Conservation (phyloP, 164 flowering plant species). For the Platanus orientalis region DNA sequence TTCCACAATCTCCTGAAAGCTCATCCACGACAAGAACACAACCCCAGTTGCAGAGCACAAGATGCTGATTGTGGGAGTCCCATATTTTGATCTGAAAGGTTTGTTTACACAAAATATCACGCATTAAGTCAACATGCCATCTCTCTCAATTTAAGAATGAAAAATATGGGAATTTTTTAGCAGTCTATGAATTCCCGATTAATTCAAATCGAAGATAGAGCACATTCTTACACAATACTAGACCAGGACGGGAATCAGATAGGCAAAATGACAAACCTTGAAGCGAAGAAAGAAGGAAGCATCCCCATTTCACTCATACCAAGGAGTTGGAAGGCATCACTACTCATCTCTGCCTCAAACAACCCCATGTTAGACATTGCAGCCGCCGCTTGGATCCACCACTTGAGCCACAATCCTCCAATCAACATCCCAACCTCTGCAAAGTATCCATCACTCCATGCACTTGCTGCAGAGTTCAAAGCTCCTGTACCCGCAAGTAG, state of each 20-base stretch:
- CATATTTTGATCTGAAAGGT: slow-evolving; percentile 67
- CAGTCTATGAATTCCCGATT: not conserved
- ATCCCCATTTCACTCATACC: slow-evolving; percentile 98
- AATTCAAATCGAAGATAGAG: not conserved
- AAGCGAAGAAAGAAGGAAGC: slow-evolving; percentile 69
- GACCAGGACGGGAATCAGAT: not conserved
- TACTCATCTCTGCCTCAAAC: slow-evolving; percentile 93
- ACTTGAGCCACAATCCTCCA: slow-evolving; percentile 80
- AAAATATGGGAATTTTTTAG: not conserved
- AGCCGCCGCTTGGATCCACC: slow-evolving; percentile 91
- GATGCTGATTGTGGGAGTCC: slow-evolving; percentile 87
- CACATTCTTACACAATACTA: not conserved
- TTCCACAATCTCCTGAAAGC: slow-evolving; percentile 84
- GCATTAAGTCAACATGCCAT: not conserved
- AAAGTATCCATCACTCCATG: slow-evolving; percentile 92
- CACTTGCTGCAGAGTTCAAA: slow-evolving; percentile 32
- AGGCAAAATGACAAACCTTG: slow-evolving; percentile 37
- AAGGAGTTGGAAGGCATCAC: slow-evolving; percentile 79
- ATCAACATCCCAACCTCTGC: slow-evolving; percentile 82
- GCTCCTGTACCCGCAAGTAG: slow-evolving; percentile 91
- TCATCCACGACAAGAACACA: slow-evolving; percentile 86
- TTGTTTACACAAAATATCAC: slow-evolving; percentile 1
- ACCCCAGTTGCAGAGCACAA: slow-evolving; percentile 88
- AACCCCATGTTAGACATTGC: slow-evolving; percentile 90
- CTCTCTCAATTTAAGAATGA: not conserved